Evolutionary conservation across 2,329 filamentous ascomycete species (phyloP), one percentile per base, ranked within the genome.

Genomic region (Colletotrichum musicola): DNA sequence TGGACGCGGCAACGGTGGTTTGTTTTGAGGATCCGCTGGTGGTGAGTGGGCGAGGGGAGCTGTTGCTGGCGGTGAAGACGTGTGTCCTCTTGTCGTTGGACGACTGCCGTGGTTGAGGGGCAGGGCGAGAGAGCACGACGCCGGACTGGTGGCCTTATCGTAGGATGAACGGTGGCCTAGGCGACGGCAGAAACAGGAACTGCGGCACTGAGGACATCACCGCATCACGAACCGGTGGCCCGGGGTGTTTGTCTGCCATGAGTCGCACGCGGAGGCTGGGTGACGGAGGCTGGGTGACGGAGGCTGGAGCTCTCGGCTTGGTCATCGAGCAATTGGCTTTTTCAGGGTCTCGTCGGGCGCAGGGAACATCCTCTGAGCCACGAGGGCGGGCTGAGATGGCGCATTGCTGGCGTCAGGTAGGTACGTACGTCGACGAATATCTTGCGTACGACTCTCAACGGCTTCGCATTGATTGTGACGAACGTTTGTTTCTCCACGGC

Each of bases 21-120:
- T 71, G 60, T 71, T 71, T 44, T 71, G 70, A 60, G 30, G 60
- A 70, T 70, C 63, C 46, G 54, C 22, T 46, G 50, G 44, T 46
- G 38, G 42, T 53, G 65, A 60, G 40, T 65, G 65, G 65, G 20
- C 16, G 35, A 38, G 47, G 30, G 10, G 12, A 49, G 20, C n/a
- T 42, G 18, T 44, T 57, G 18, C 38, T 47, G 59, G 59, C 44
- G 59, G 53, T 67, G 57, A 63, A 57, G 59, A 44, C 25, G 44
- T 65, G 49, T 61, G 66, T 46, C 62, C 30, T 56, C 16, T 63
- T 46, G 12, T 27, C 6, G 65, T 68, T 65, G 66, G 66, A 13
- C 42, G 14, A 54, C n/a, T 13, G 38, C 22, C 50, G 40, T 59
- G 61, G 25, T 35, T 35, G 30, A 25, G 30, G 30, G 30, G 30